Conservation (phyloP, 169 alveolate genomes). For the Eimeria maxima region DNA sequence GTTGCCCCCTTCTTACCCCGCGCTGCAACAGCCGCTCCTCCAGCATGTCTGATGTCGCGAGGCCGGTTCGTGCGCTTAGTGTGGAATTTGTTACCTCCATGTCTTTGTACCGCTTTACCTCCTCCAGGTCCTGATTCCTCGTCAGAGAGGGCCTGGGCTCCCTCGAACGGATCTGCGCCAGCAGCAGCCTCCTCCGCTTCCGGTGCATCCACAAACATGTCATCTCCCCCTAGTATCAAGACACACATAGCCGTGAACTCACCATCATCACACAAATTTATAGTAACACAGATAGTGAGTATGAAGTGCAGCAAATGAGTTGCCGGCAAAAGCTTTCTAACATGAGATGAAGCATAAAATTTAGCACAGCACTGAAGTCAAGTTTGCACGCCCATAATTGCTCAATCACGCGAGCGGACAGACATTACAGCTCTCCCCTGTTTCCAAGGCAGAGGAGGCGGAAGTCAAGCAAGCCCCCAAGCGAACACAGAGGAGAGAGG, state of each 20-base stretch:
- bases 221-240: constrained; percentile 45
- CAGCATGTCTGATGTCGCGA: constrained; percentile 1
- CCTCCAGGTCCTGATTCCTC: background rate
- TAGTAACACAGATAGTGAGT: background rate
- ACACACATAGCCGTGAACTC: background rate
- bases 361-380: background rate
- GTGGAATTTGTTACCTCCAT: background rate
- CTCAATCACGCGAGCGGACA: background rate
- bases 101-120: background rate
- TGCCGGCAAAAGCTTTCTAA: background rate
- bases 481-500: background rate
- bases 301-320: too few relatives aligned
- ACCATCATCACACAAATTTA: background rate
- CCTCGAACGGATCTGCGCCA: constrained; percentile 60
- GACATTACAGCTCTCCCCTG: background rate
- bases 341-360: background rate
- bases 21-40: constrained; percentile 3
- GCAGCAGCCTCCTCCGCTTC: constrained; percentile 34
- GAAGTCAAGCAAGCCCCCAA: background rate
- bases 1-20: background rate
- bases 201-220: constrained; percentile 62
- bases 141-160: constrained; percentile 54
- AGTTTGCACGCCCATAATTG: background rate
- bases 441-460: background rate
- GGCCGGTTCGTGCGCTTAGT: background rate